These are phyloP conservation scores for Penicilliopsis zonata DNA, from an alignment of 495 filamentous ascomycete species.

Conservation along the genomic window DNA sequence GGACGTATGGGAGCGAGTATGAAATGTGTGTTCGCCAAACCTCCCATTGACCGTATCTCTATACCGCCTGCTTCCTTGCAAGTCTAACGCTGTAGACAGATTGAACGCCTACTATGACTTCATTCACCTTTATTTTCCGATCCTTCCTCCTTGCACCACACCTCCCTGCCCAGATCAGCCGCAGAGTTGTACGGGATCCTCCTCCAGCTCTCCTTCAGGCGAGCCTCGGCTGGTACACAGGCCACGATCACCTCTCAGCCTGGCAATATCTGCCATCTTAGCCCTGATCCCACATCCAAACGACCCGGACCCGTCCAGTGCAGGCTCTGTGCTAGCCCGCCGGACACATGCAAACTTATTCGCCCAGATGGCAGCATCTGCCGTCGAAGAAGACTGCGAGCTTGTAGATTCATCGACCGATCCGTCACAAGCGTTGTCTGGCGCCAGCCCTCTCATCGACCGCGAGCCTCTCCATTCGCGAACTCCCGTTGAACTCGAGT, in stretches of 20 bases:
- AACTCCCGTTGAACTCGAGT: constrained; percentile 41
- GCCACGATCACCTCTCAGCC: constrained; percentile 41
- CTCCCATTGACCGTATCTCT: not conserved
- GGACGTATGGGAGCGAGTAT: constrained; percentile 29
- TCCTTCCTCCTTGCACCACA: constrained; percentile 40
- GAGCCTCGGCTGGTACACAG: constrained; percentile 23
- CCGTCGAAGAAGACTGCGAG: constrained; percentile 45
- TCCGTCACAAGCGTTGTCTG: constrained; percentile 39
- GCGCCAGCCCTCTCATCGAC: constrained; percentile 24
- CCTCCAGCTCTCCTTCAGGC: constrained; percentile 30
- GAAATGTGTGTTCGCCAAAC: constrained; percentile 33
- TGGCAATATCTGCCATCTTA: constrained; percentile 43
- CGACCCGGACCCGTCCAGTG: constrained; percentile 32
- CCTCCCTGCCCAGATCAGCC: constrained; percentile 31
- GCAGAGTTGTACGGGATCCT: constrained; percentile 27
- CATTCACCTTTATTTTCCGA: constrained; percentile 47
- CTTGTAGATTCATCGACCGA: constrained; percentile 40
- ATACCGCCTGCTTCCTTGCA: not conserved
- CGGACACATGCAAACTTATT: constrained; percentile 42
- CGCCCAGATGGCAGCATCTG: constrained; percentile 39
- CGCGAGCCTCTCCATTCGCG: constrained; percentile 39
- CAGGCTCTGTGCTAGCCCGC: constrained; percentile 33
- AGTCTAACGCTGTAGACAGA: constrained; percentile 22
- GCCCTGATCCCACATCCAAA: constrained; percentile 42
- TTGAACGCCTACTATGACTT: constrained; percentile 49